Conservation (phyloP, 2,329 filamentous ascomycete species). For the Allantophomopsis lycopodina region DNA sequence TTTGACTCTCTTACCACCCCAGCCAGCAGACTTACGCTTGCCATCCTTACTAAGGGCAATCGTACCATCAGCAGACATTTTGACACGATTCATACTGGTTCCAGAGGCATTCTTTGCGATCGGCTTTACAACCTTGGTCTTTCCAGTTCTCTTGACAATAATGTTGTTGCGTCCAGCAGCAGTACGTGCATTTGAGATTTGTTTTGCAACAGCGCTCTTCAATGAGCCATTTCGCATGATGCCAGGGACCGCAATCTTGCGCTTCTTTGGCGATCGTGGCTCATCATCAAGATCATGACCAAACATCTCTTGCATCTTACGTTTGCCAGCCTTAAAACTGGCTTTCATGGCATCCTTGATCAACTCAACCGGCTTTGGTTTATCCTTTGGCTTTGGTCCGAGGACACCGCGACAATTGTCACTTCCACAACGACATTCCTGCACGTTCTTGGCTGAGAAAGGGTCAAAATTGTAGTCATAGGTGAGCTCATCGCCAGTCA, state of each 20-base stretch:
- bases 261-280: slow-evolving; percentile 23
- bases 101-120: slow-evolving; percentile 5
- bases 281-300: slow-evolving; percentile 17
- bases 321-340: slow-evolving; percentile 34
- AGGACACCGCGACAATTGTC: slow-evolving; percentile 50
- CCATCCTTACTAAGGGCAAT: neutral
- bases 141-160: slow-evolving; percentile 10
- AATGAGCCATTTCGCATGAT: neutral
- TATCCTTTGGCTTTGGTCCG: slow-evolving; percentile 44
- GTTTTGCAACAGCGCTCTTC: neutral
- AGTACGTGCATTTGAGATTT: neutral
- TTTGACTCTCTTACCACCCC: neutral
- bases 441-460: slow-evolving; percentile 55
- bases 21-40: neutral
- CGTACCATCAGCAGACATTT: neutral
- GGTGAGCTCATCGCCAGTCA: slow-evolving; percentile 89
- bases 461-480: slow-evolving; percentile 77
- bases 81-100: slow-evolving; percentile 10
- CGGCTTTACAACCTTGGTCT: slow-evolving; percentile 20
- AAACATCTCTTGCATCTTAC: slow-evolving; percentile 39
- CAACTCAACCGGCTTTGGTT: slow-evolving; percentile 27
- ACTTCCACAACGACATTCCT: slow-evolving; percentile 50
- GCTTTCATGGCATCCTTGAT: slow-evolving; percentile 19
- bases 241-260: slow-evolving; percentile 24
- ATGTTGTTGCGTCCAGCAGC: neutral